Percentiles rank a stretch among this genome's conserved stretches.
Evolutionary conservation across 257 asterid species (phyloP).

Genomic region (Fraxinus americana): DNA sequence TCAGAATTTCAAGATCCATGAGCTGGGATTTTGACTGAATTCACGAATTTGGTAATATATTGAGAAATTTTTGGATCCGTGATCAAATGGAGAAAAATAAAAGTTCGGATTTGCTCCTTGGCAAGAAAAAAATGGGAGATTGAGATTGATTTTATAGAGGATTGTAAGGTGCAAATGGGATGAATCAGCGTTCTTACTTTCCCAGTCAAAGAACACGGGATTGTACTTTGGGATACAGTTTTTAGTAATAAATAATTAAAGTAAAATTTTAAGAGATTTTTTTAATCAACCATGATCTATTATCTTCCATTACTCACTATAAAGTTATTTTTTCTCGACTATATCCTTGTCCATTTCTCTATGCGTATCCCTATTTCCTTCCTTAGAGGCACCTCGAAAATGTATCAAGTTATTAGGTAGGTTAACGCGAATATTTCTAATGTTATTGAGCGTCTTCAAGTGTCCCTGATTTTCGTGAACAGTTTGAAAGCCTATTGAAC

Average conservation of each 20-base stretch:
- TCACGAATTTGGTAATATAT: neutral
- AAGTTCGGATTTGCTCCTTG: neutral
- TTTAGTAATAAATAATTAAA: neutral
- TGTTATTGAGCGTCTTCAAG: too few relatives aligned
- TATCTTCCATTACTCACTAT: too few relatives aligned
- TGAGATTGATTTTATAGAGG: neutral
- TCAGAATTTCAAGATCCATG: conserved; percentile 25
- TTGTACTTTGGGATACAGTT: neutral
- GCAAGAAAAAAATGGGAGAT: neutral
- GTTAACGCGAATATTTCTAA: too few relatives aligned
- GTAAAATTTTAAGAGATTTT: neutral
- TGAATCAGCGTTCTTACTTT: neutral
- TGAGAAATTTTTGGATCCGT: neutral
- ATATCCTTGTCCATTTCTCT: too few relatives aligned
- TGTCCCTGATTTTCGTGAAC: too few relatives aligned
- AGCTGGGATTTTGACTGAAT: neutral
- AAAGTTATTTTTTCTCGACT: too few relatives aligned
- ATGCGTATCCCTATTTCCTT: too few relatives aligned
- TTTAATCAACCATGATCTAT: too few relatives aligned
- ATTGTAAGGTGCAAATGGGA: neutral
- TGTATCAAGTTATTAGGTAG: too few relatives aligned
- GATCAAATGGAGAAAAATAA: neutral
- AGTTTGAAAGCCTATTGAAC: too few relatives aligned
- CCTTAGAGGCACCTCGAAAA: too few relatives aligned
- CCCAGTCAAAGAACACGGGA: neutral